Percentiles rank a stretch among this genome's conserved stretches.
These are phyloP conservation scores for Diaporthe longicolla DNA, from an alignment of 2,329 filamentous ascomycete species.

Conservation along the genomic window DNA sequence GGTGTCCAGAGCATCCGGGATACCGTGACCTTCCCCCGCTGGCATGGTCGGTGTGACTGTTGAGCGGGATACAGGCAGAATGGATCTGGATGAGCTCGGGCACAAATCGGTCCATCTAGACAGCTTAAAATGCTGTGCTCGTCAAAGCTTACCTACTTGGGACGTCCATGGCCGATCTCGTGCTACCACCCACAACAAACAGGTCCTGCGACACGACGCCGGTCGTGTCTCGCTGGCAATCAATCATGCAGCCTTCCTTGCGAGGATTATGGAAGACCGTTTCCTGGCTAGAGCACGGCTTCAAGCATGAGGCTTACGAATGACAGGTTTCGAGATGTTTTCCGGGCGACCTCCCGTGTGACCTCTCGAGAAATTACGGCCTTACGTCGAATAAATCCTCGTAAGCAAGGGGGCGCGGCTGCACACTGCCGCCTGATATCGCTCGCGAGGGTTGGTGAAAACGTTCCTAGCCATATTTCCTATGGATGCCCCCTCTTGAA, in stretches of 20 bases:
- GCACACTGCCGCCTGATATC: constrained; percentile 29
- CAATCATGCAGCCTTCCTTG: constrained; percentile 40
- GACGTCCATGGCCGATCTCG: constrained; percentile 49
- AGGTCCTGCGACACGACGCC: constrained; percentile 41
- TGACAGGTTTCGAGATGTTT: constrained; percentile 45
- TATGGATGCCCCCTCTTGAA: neutral
- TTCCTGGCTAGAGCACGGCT: constrained; percentile 8
- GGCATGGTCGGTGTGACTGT: constrained; percentile 74
- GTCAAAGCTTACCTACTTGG: constrained; percentile 58
- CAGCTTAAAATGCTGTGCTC: constrained; percentile 50
- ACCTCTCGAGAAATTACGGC: constrained; percentile 45
- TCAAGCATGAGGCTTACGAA: constrained; percentile 44
- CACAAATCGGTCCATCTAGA: constrained; percentile 27
- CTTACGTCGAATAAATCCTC: constrained; percentile 42
- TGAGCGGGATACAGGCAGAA: constrained; percentile 49
- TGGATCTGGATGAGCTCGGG: constrained; percentile 29
- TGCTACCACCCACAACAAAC: constrained; percentile 45
- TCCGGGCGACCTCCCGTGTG: constrained; percentile 23
- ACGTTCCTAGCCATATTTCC: neutral
- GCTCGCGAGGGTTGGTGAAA: constrained; percentile 31
- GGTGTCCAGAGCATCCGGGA: constrained; percentile 88
- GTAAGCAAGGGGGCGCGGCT: constrained; percentile 1
- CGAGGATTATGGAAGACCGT: constrained; percentile 34
- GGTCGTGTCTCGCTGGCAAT: constrained; percentile 39
- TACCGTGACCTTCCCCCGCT: constrained; percentile 87